phyloP scores from a whole-genome alignment of 345 rosid genomes.

The Linum trigynum region DNA sequence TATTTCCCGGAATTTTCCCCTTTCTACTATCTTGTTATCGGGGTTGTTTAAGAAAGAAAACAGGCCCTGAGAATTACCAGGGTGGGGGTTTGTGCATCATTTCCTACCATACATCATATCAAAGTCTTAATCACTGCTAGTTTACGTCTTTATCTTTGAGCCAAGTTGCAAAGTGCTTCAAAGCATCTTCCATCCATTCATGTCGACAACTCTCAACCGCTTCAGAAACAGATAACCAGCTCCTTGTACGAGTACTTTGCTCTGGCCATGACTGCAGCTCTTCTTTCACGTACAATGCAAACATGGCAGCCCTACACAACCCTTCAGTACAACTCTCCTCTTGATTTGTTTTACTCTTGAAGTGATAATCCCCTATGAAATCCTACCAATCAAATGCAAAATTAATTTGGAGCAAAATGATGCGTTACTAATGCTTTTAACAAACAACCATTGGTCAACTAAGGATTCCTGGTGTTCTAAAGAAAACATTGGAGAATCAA shows the following conservation, averaged over 20 bases:
- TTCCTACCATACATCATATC: too few relatives aligned
- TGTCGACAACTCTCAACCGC: slow-evolving; percentile 33
- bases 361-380: slow-evolving; percentile 26
- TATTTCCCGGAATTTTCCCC: too few relatives aligned
- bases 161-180: slow-evolving; percentile 1
- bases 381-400: slow-evolving; percentile 15
- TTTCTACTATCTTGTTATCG: too few relatives aligned
- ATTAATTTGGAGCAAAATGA: too few relatives aligned
- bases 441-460: too few relatives aligned
- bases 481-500: too few relatives aligned
- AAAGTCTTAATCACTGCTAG: too few relatives aligned
- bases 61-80: too few relatives aligned
- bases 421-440: too few relatives aligned
- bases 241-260: slow-evolving; percentile 28
- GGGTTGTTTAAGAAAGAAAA: too few relatives aligned
- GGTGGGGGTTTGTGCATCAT: too few relatives aligned
- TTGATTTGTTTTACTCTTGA: slow-evolving; percentile 40
- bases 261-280: slow-evolving; percentile 49
- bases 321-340: slow-evolving; percentile 34
- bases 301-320: slow-evolving; percentile 37
- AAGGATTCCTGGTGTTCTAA: too few relatives aligned
- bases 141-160: background rate
- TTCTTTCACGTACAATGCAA: slow-evolving; percentile 37
- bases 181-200: slow-evolving; percentile 42
- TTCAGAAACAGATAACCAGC: slow-evolving; percentile 34